Evolutionary conservation across 768 basidiomycete species (phyloP), one percentile per base, ranked within the genome.

Genomic region (Pleurotus platypus): DNA sequence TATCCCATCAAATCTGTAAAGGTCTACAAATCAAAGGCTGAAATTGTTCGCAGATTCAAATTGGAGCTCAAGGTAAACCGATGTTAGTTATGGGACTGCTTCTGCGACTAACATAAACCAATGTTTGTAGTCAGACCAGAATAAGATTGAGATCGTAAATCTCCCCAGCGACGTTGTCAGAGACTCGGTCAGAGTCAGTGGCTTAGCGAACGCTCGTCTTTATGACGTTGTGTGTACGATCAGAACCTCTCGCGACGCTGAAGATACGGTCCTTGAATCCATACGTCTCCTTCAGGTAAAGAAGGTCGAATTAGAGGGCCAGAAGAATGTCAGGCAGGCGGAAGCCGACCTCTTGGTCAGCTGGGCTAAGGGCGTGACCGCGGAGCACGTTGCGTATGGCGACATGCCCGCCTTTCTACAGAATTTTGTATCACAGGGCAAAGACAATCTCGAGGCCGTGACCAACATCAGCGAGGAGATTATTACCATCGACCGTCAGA

Each of bases 161-260:
- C 71, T 87, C 5, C 74, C 85, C 5, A 73, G 75, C 61, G 70
- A 66, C 27, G 77, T 85, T 55, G 80, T 84, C 63, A 74, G 75
- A 1, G 71, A 81, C 22, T 81, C 81, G 16, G 72, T 82, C 43
- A 74, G 85, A 39, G 77, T 85, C 15, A 78, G 80, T 48, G 80
- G 79, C 2, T 69, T 82, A 9, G 74, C 72, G 3, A 67, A 71
- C 24, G 77, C 78, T 4, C 78, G 78, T 57, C 70, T 86, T 8
- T 76, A 78, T 59, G 84, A 85, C 65, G 78, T 85, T 35, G 75
- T 80, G n/a, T 82, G 79, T 66, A 78, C 74, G 20, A 62, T 74
- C 48, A 18, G 4, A n/a, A 16, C 51, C 7, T 2, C 20, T n/a
- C 60, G 57, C 49, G 65, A 60, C 54, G 11, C 40, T n/a, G 60